Base-by-base conservation (phyloP, 352 stramenopile species). In the Halophytophthora batemanensis region DNA sequence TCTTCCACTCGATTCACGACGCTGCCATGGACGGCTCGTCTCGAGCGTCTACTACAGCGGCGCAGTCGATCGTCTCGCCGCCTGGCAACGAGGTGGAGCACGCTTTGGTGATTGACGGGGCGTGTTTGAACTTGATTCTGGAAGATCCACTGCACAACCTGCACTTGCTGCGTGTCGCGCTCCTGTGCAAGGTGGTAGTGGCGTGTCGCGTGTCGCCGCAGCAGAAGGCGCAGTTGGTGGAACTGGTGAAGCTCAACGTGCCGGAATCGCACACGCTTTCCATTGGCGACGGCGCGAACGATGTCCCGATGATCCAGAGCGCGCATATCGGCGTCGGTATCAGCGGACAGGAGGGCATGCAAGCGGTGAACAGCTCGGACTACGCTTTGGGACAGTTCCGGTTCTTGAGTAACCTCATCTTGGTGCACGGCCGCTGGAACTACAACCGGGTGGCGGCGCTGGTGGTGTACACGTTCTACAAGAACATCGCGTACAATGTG, bases 221-320 rank as follows among this genome's bases (percentile, higher is more conserved):
- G 42, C 97, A 99, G 67, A 99, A 99, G 67, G 96, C 97, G 6
- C 82, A 98, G 42, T 61, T 99, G 3, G 96, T 99, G 6, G 89
- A 98, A 51, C 75, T 99, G 21, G 96, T 99, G 3, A 93, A 93
- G 56, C 49, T 87, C 10, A 95, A 94, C 48, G 79, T 90, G 12
- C 62, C 62, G 0, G 77, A 91, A 13, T 90, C 85, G 2, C 83
- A 93, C 56, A 96, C 88, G 0, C 60, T 97, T 4, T 89, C 88
- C 0, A 96, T 96, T 51, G 88, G 88, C n/a, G 88, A 96, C 43
- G 88, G 88, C 12, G 88, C 87, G 6, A 96, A 96, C 51, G 88
- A 96, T 36, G 88, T 96, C 2, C 81, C 84, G 7, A 96, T 96
- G 87, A 96, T 96, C 47, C 84, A 96, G 33, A 86, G 77, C 47